Evolutionary conservation across 169 alveolate genomes (phyloP), one percentile per base, ranked within the genome.

Genomic region (Besnoitia besnoiti): DNA sequence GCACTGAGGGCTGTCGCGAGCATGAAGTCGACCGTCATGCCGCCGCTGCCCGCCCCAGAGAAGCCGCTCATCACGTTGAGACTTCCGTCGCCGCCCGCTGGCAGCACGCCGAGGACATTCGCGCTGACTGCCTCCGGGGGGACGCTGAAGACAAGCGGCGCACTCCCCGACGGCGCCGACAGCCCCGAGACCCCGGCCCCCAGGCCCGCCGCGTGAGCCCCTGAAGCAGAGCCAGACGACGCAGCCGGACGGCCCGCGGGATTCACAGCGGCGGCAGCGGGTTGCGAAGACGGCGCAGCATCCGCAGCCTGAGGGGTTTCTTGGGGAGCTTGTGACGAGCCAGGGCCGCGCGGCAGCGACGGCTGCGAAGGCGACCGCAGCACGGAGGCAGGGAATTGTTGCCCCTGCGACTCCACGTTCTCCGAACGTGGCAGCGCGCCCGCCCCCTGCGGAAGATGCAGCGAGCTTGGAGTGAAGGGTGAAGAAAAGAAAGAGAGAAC

Each of bases 1-100:
- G 90, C 61, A 49, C 33, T 44, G 55, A 85, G 79, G 21, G 90
- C 90, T 50, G 90, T 59, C 33, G 77, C 37, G 51, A 85, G 79
- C 90, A 85, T 59, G 24, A 44, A 42, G 79, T 85, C 76, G 21
- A 85, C 79, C 4, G 77, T 67, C 47, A 85, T 33, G 79, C 46
- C 90, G 77, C 90, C 33, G 30, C 79, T 50, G 55, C 79, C 30
- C 46, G 49, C 77, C 61, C 55, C 90, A 8, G 77, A 33, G 90
- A 30, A 21, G 55, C 77, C 33, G 37, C 77, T 30, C 46, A 14
- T 10, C 39, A 44, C 73, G 37, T 14, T 30, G 55, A 35, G 24
- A 55, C 79, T 50, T 59, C 90, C 50, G 77, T 37, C 33, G 47
- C 67, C 67, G 67, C 12, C 67, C 5, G 24, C 12, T 19, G 30